These are phyloP conservation scores for Sporothrix schenckii DNA, from an alignment of 2,329 filamentous ascomycete genomes.

Conservation along the genomic window DNA sequence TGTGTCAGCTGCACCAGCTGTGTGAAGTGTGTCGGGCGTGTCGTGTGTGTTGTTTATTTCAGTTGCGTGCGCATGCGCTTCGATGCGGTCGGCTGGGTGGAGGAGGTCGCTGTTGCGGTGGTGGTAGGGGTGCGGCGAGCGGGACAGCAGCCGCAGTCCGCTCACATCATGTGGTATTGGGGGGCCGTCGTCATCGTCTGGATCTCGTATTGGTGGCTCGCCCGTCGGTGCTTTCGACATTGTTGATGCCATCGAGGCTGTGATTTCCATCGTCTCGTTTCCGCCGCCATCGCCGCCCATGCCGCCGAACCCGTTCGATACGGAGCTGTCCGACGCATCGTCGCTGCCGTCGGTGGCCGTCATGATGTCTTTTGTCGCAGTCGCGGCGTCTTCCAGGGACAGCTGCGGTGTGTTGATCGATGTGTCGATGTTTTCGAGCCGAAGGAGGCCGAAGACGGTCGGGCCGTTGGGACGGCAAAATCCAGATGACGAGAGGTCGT, in stretches of 20 bases:
- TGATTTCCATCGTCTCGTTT: not conserved
- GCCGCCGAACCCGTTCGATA: not conserved
- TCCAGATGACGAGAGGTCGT: not conserved
- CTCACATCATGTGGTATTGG: slow-evolving; percentile 31
- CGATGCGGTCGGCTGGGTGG: slow-evolving; percentile 51
- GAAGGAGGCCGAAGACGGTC: not conserved
- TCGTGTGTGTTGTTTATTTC: not conserved
- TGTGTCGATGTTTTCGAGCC: not conserved
- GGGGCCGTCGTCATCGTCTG: not conserved
- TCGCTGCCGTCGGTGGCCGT: not conserved
- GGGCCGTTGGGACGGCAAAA: not conserved
- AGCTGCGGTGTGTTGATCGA: not conserved
- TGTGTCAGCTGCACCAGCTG: not conserved
- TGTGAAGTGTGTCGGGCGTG: too few species aligned
- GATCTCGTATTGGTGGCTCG: not conserved
- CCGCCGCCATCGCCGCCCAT: not conserved
- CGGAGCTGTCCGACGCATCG: slow-evolving; percentile 15
- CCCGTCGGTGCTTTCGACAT: not conserved
- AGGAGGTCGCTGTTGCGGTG: slow-evolving; percentile 60
- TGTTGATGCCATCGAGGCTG: not conserved
- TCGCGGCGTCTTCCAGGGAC: not conserved
- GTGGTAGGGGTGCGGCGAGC: slow-evolving; percentile 70
- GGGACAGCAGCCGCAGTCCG: slow-evolving; percentile 55
- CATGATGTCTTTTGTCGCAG: not conserved
- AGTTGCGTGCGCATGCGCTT: slow-evolving; percentile 32